These are phyloP conservation scores for Tolypocladium inflatum DNA, from an alignment of 2,329 filamentous ascomycete genomes.

Conservation along the genomic window DNA sequence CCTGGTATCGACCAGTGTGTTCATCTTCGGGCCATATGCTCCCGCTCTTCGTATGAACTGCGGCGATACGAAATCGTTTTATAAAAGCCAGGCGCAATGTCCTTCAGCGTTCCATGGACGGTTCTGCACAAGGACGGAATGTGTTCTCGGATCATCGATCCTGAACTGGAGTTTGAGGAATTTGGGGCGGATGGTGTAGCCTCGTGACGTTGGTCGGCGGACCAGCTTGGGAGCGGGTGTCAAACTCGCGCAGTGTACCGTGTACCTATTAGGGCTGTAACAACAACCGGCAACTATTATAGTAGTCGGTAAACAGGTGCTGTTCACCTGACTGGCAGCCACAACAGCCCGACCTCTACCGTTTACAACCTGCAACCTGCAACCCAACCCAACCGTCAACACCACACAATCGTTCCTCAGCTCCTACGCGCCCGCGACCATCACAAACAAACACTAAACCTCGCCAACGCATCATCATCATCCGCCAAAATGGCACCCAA, in stretches of 20 bases:
- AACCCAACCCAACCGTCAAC: neutral
- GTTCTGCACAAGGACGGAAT: neutral
- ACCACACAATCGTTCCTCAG: neutral
- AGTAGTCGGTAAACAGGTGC: neutral
- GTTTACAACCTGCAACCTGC: neutral
- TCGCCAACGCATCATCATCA: neutral
- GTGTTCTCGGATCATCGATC: neutral
- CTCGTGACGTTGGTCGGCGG: neutral
- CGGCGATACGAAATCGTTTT: neutral
- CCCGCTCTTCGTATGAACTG: neutral
- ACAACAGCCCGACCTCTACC: neutral
- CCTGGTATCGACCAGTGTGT: neutral
- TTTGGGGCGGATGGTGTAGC: neutral
- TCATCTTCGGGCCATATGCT: neutral
- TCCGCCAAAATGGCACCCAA: slow-evolving; percentile 13
- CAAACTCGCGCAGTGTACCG: neutral
- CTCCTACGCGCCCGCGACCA: neutral
- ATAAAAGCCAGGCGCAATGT: neutral
- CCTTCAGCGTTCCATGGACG: neutral
- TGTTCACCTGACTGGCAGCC: neutral
- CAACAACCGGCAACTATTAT: neutral
- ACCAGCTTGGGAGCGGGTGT: neutral
- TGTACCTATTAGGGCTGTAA: neutral
- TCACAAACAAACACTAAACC: neutral
- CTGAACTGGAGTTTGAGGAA: neutral